A percentile compares a stretch with the other conserved stretches of the same genome.
Evolutionary conservation across 2,329 filamentous ascomycete species (phyloP).

Genomic region (Hypoxylon sp.): DNA sequence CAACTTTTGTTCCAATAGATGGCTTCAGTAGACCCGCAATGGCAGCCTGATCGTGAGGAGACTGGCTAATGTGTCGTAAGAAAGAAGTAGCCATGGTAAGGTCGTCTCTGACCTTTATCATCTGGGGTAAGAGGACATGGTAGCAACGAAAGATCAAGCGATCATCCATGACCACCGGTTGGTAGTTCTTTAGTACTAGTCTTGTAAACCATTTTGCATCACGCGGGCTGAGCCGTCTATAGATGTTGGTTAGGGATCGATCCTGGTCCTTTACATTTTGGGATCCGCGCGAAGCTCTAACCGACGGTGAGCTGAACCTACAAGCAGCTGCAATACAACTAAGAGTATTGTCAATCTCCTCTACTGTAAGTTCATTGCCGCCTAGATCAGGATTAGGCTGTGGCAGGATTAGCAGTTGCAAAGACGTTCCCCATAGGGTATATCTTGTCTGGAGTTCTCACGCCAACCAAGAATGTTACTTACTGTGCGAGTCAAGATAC

Average conservation of each 20-base stretch:
- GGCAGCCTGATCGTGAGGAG: conserved; percentile 44
- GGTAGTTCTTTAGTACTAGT: conserved; percentile 81
- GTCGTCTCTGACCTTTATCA: conserved; percentile 79
- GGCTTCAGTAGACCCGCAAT: conserved; percentile 63
- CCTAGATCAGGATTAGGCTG: conserved; percentile 62
- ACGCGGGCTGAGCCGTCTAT: conserved; percentile 71
- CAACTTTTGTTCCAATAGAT: conserved; percentile 73
- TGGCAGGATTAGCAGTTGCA: conserved; percentile 12
- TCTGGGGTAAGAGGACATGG: conserved; percentile 77
- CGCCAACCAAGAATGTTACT: conserved; percentile 45
- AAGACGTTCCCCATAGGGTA: background rate
- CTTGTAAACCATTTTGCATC: conserved; percentile 92
- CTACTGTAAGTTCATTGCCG: conserved; percentile 70
- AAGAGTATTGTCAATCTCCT: conserved; percentile 79
- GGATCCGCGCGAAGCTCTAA: conserved; percentile 60
- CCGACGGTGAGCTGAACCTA: conserved; percentile 77
- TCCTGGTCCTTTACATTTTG: conserved; percentile 55
- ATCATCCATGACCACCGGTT: conserved; percentile 75
- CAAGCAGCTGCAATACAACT: conserved; percentile 76
- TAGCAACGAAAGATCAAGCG: conserved; percentile 70
- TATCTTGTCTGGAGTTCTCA: background rate
- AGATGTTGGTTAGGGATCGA: conserved; percentile 68
- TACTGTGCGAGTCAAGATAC: conserved; percentile 73
- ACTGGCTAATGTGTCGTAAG: conserved; percentile 59
- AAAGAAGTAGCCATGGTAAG: conserved; percentile 72